Percentiles rank a stretch among this genome's conserved stretches.
These are phyloP conservation scores for Penstemon barbatus DNA, from an alignment of 257 asterid species.

Conservation along the genomic window DNA sequence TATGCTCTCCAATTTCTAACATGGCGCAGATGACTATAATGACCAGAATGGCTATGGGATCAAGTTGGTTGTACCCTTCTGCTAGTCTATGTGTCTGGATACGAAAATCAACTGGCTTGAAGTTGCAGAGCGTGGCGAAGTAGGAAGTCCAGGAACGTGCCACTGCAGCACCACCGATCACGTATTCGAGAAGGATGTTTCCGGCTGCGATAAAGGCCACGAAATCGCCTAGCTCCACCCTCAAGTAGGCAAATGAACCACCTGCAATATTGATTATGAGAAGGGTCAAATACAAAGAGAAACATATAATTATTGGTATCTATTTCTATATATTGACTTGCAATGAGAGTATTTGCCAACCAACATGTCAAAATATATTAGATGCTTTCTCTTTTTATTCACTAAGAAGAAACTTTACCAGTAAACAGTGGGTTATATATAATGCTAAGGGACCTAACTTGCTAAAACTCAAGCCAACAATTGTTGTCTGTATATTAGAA, in stretches of 20 bases:
- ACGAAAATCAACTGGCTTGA: conserved; percentile 47
- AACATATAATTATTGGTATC: not conserved
- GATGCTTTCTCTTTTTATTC: no score
- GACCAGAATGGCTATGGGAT: conserved; percentile 70
- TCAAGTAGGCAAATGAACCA: conserved; percentile 82
- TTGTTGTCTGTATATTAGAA: no score
- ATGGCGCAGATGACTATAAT: conserved; percentile 35
- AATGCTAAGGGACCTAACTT: not conserved
- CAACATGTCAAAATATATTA: not conserved
- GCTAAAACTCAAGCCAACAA: no score
- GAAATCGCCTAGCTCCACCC: conserved; percentile 91
- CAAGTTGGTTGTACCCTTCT: conserved; percentile 60
- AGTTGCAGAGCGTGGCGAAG: conserved; percentile 64
- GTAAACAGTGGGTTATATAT: not conserved
- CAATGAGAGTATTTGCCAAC: not conserved
- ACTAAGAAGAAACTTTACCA: not conserved
- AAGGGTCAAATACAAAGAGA: not conserved
- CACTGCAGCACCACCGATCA: conserved; percentile 78
- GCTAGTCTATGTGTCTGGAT: conserved; percentile 38
- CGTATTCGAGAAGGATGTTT: conserved; percentile 74
- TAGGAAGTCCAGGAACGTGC: conserved; percentile 96
- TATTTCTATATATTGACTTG: not conserved
- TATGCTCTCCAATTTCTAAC: no score
- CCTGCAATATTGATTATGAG: conserved; percentile 32
- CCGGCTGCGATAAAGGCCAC: conserved; percentile 87